A percentile compares a stretch with the other conserved stretches of the same genome.
phyloP scores from a whole-genome alignment of 2,329 filamentous ascomycete species.

The Phoma sp. region DNA sequence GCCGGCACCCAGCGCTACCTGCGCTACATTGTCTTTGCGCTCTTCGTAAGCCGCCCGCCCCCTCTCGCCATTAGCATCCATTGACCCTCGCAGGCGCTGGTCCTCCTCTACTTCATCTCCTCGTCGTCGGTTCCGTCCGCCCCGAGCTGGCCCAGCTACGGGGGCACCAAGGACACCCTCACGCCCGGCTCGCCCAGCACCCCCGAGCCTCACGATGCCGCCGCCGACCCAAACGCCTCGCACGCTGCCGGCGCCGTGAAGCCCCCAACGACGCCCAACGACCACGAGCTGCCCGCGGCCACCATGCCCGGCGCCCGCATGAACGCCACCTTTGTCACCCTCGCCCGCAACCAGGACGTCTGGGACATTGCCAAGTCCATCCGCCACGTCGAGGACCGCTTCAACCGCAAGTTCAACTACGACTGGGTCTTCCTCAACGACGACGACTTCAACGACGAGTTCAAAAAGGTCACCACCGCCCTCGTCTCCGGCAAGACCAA shows the following conservation, averaged over 20 bases:
- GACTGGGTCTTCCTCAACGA: slow-evolving; percentile 99
- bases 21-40: slow-evolving; percentile 77
- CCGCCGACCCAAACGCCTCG: slow-evolving; percentile 16
- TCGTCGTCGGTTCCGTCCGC: slow-evolving; percentile 58
- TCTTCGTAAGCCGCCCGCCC: slow-evolving; percentile 70
- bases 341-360: slow-evolving; percentile 90
- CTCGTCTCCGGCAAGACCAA: slow-evolving; percentile 92
- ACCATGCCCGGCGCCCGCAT: slow-evolving; percentile 75
- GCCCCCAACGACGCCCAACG: slow-evolving; percentile 46
- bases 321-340: slow-evolving; percentile 97
- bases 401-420: slow-evolving; percentile 96
- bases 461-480: slow-evolving; percentile 88
- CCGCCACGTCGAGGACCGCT: slow-evolving; percentile 94
- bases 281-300: slow-evolving; percentile 45
- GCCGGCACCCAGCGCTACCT: slow-evolving; percentile 75
- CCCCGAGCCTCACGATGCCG: slow-evolving; percentile 21
- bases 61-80: not conserved
- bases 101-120: slow-evolving; percentile 81
- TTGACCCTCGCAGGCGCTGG: slow-evolving; percentile 60
- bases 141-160: slow-evolving; percentile 39
- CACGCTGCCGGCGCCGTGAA: slow-evolving; percentile 15
- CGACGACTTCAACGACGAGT: slow-evolving; percentile 87
- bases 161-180: slow-evolving; percentile 27
- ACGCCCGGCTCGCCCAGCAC: slow-evolving; percentile 22
- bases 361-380: slow-evolving; percentile 98